These are phyloP conservation scores for Hibiscus tridactylites DNA, from an alignment of 345 rosid genomes.

Conservation along the genomic window DNA sequence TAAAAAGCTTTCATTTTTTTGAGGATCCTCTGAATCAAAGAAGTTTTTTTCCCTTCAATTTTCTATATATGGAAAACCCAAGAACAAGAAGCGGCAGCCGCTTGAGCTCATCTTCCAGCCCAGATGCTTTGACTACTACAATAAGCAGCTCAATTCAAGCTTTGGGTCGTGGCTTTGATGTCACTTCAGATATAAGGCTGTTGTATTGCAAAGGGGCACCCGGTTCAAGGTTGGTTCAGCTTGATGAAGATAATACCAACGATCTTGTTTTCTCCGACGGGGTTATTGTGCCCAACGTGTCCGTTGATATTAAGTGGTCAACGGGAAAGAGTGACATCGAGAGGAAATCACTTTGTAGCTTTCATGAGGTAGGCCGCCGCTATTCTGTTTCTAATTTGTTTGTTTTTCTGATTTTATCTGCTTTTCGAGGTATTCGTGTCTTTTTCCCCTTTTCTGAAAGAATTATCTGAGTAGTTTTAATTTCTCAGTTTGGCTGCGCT, in stretches of 20 bases:
- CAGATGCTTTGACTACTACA: slow-evolving; percentile 66
- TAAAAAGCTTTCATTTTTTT: not conserved
- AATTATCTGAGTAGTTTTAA: not conserved
- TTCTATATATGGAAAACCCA: slow-evolving; percentile 24
- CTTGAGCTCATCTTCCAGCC: slow-evolving; percentile 19
- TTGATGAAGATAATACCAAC: slow-evolving; percentile 54
- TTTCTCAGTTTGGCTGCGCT: slow-evolving; percentile 1
- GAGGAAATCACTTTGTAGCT: slow-evolving; percentile 54
- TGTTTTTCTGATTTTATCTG: not conserved
- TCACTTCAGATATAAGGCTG: slow-evolving; percentile 89
- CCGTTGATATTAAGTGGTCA: slow-evolving; percentile 62
- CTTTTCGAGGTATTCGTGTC: not conserved
- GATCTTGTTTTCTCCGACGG: slow-evolving; percentile 55
- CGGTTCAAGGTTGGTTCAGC: slow-evolving; percentile 70
- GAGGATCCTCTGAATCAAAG: slow-evolving; percentile 12
- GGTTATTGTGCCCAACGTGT: slow-evolving; percentile 42
- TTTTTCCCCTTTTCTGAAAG: slow-evolving; percentile 1
- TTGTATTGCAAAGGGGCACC: slow-evolving; percentile 87
- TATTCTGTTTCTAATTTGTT: not conserved
- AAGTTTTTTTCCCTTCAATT: not conserved
- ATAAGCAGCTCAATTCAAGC: slow-evolving; percentile 84
- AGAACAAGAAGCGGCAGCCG: slow-evolving; percentile 13
- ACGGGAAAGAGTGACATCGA: slow-evolving; percentile 30
- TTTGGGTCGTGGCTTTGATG: slow-evolving; percentile 89
- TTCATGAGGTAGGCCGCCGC: slow-evolving; percentile 53